A percentile compares a stretch with the other conserved stretches of the same genome.
Conservation (phyloP, 2,329 filamentous ascomycete genomes). For the Cladosporium sp. region DNA sequence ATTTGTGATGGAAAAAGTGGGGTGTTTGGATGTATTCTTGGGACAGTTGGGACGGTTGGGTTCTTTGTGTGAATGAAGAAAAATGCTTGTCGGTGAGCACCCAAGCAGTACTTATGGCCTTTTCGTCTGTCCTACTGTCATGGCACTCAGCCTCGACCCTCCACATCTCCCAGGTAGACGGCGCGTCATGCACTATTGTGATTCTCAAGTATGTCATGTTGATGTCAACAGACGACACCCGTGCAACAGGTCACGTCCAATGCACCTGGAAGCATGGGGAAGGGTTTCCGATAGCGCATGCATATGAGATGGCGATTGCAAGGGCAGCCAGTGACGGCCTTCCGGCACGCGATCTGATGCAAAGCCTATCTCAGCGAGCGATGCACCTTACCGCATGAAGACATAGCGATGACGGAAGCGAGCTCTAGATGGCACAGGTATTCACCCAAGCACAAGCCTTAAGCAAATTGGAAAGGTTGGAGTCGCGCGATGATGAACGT, state of each 20-base stretch:
- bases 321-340: conserved; percentile 1
- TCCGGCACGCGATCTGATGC: conserved; percentile 1
- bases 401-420: background rate
- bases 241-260: background rate
- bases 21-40: background rate
- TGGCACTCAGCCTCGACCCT: background rate
- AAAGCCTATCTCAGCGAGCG: background rate
- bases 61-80: background rate
- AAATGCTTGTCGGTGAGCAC: background rate
- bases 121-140: background rate
- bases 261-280: conserved; percentile 6
- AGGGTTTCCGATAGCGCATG: conserved; percentile 4
- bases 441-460: background rate
- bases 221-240: conserved; percentile 18
- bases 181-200: conserved; percentile 18
- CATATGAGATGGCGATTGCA: background rate
- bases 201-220: conserved; percentile 20
- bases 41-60: no score
- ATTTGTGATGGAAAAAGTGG: background rate
- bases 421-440: background rate
- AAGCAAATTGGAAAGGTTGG: conserved; percentile 3
- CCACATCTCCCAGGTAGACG: background rate
- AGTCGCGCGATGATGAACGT: conserved; percentile 15
- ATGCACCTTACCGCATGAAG: background rate
- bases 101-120: conserved; percentile 13